A percentile compares a stretch with the other conserved stretches of the same genome.
Conservation (phyloP, 2,329 filamentous ascomycete genomes). For the Nigrospora oryzae region DNA sequence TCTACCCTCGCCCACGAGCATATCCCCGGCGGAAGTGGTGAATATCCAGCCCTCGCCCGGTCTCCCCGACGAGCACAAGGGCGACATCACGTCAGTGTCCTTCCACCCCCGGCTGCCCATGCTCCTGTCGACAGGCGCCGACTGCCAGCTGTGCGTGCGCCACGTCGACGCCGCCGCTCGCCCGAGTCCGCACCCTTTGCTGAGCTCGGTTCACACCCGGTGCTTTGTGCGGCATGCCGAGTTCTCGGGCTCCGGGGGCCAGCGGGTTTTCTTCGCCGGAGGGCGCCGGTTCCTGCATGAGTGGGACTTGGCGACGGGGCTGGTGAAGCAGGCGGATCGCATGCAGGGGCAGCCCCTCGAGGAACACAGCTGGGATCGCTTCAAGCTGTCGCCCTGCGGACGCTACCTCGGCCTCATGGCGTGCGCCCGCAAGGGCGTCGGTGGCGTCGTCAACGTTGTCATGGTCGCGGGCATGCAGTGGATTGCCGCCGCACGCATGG, state of each 20-base stretch:
- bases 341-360: constrained; percentile 70
- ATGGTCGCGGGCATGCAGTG: constrained; percentile 77
- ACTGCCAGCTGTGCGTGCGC: constrained; percentile 80
- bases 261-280: constrained; percentile 80
- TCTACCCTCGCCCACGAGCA: constrained; percentile 50
- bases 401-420: constrained; percentile 78
- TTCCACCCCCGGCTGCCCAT: constrained; percentile 56
- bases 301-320: constrained; percentile 79
- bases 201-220: constrained; percentile 80
- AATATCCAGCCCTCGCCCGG: constrained; percentile 86
- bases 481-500: constrained; percentile 73
- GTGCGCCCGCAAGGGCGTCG: constrained; percentile 66
- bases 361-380: constrained; percentile 84
- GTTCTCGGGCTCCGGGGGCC: constrained; percentile 65
- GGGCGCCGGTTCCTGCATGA: constrained; percentile 87
- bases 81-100: too few relatives aligned
- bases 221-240: constrained; percentile 76
- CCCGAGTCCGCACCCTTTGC: constrained; percentile 74
- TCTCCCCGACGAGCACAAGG: constrained; percentile 69
- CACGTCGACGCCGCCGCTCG: constrained; percentile 72
- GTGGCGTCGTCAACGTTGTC: constrained; percentile 80
- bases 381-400: constrained; percentile 81
- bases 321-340: constrained; percentile 72
- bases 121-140: constrained; percentile 79
- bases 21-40: constrained; percentile 76